Conservation (phyloP, 495 filamentous ascomycete genomes). For the Echria macrotheca region DNA sequence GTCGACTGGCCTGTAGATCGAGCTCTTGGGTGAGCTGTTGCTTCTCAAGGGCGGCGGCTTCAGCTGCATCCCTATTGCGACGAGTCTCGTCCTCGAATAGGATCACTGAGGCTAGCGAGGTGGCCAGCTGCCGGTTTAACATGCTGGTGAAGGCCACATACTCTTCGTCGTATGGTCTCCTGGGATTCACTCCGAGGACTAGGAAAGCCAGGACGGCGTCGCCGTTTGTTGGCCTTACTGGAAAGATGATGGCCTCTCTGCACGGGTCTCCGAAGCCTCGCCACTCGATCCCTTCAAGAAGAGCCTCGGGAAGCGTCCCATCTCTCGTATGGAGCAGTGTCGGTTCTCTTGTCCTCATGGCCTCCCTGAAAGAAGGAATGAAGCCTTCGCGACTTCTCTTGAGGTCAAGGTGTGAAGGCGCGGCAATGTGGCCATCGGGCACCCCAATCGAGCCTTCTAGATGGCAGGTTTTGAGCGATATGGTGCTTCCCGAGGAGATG, state of each 20-base stretch:
- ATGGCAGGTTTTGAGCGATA: slow-evolving; percentile 44
- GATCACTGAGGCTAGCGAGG: slow-evolving; percentile 55
- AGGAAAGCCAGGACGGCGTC: slow-evolving; percentile 37
- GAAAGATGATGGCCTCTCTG: slow-evolving; percentile 28
- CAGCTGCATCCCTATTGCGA: slow-evolving; percentile 49
- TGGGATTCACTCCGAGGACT: slow-evolving; percentile 41
- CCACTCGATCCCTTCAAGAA: slow-evolving; percentile 35
- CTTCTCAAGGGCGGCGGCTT: slow-evolving; percentile 51
- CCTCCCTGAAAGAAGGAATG: slow-evolving; percentile 52
- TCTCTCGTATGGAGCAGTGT: slow-evolving; percentile 50
- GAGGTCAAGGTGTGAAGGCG: slow-evolving; percentile 49
- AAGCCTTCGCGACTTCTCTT: slow-evolving; percentile 50
- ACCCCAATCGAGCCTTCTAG: slow-evolving; percentile 55
- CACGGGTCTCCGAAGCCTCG: slow-evolving; percentile 30
- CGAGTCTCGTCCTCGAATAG: slow-evolving; percentile 58
- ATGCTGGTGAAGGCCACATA: slow-evolving; percentile 51
- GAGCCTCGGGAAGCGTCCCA: slow-evolving; percentile 45
- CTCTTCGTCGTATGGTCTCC: slow-evolving; percentile 34
- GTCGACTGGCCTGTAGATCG: slow-evolving; percentile 35
- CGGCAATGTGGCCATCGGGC: slow-evolving; percentile 44
- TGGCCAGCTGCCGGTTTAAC: slow-evolving; percentile 51
- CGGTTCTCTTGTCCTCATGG: slow-evolving; percentile 48
- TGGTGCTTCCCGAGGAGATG: slow-evolving; percentile 51
- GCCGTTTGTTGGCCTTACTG: slow-evolving; percentile 43
- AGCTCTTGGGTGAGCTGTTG: slow-evolving; percentile 51